Base-by-base conservation (phyloP, 2,329 filamentous ascomycete genomes). In the Sarocladium brachiariae region DNA sequence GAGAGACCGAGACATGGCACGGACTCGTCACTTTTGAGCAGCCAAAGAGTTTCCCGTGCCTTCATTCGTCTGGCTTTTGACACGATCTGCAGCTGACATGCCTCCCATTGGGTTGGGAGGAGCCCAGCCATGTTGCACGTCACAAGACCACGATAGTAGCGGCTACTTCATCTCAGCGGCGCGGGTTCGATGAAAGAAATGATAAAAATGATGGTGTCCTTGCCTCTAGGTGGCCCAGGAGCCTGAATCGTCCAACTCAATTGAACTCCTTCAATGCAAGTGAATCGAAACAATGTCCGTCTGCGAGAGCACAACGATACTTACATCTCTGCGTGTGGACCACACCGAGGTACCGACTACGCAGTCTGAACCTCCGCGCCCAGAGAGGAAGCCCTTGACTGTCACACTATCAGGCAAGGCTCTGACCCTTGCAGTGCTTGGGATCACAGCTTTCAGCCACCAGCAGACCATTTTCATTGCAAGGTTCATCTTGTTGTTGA, bases 381-480 rank as follows among this genome's bases (percentile, higher is more conserved):
- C 76, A 54, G 70, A 70, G 30, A 75, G 80, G 60, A 70, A 73
- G 55, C 70, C 76, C 39, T 67, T 80, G 50, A 73, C 71, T 35
- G 60, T 82, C 49, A 80, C 77, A 0, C 70, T 83, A 13, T 70
- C 78, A 50, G 75, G 73, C 33, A 62, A 68, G 7, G 66, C 71
- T 56, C 71, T 81, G 52, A 70, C 77, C 49, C 59, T 66, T 35
- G 59, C 72, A 10, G 65, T 75, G 4, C 52, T 75, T 24, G 56
- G 68, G 18, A 69, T 83, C 51, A 70, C 80, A 34, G 55, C 75
- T 30, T 69, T 72, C 55, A 74, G 82, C 58, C 75, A 80, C 56
- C 70, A 76, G 51, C 56, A 79, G 39, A 69, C 74, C 27, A 68
- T 73, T 4, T 63, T 64, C n/a, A 57, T 75, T 18, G 70, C 77